A percentile compares a stretch with the other conserved stretches of the same genome.
These are phyloP conservation scores for Odonthalia washingtoniensis DNA, from an alignment of 31 red algal species.

Conservation along the genomic window DNA sequence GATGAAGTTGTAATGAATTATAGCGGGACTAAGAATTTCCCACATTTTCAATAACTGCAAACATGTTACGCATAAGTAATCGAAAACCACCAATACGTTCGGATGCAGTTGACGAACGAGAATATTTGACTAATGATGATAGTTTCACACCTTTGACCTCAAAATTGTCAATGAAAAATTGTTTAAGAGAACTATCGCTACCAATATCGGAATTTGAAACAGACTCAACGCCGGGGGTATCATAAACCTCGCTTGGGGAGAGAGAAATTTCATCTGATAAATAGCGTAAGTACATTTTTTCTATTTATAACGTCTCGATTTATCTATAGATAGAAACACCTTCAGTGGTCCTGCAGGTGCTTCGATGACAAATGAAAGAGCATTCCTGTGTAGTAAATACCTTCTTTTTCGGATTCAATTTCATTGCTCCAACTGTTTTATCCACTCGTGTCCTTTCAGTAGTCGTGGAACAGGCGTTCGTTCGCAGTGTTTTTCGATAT, in stretches of 20 bases:
- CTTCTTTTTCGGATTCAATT: too few species aligned
- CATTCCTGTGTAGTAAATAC: too few species aligned
- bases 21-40: conserved; percentile 94
- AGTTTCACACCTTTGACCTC: conserved; percentile 86
- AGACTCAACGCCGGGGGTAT: neutral
- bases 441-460: too few species aligned
- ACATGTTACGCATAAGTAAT: conserved; percentile 80
- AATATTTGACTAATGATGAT: conserved; percentile 84
- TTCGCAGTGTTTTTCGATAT: too few species aligned
- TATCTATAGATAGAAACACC: too few species aligned
- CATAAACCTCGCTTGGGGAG: neutral
- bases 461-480: too few species aligned
- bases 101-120: conserved; percentile 65
- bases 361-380: too few species aligned
- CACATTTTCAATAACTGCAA: conserved; percentile 95
- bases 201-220: neutral
- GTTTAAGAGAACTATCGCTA: conserved; percentile 45
- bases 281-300: too few species aligned
- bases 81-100: conserved; percentile 82
- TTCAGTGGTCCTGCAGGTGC: too few species aligned
- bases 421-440: too few species aligned
- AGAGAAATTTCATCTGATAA: conserved; percentile 42
- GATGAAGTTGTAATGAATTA: conserved; percentile 91
- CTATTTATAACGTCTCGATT: too few species aligned
- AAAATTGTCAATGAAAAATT: conserved; percentile 89